These are phyloP conservation scores for Mycosphaerella sp. DNA, from an alignment of 2,329 filamentous ascomycete species.

Conservation along the genomic window DNA sequence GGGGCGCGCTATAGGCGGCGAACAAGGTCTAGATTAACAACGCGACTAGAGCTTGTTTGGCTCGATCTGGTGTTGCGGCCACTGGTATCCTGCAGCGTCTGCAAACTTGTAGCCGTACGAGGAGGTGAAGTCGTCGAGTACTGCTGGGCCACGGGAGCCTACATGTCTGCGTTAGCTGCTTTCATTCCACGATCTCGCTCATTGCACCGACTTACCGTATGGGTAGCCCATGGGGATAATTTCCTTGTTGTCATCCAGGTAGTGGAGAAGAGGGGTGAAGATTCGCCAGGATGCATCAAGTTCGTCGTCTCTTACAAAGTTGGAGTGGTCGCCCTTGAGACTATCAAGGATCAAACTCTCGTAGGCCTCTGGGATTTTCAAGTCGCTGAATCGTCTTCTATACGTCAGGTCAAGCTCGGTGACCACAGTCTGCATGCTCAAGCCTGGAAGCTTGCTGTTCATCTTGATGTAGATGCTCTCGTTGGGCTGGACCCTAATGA, in stretches of 20 bases:
- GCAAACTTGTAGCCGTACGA: slow-evolving; percentile 99
- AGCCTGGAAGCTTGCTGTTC: slow-evolving; percentile 97
- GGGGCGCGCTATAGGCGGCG: background rate
- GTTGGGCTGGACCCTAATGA: slow-evolving; percentile 98
- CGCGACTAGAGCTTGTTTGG: slow-evolving; percentile 67
- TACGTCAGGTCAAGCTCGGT: slow-evolving; percentile 98
- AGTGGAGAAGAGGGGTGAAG: slow-evolving; percentile 94
- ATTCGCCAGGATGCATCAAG: slow-evolving; percentile 97
- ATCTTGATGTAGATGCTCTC: slow-evolving; percentile 99
- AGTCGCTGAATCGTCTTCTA: slow-evolving; percentile 93
- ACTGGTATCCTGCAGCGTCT: slow-evolving; percentile 91
- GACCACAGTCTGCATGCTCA: slow-evolving; percentile 99
- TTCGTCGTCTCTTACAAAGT: slow-evolving; percentile 97
- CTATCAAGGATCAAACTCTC: slow-evolving; percentile 96
- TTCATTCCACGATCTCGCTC: background rate
- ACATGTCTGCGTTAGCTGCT: slow-evolving; percentile 18
- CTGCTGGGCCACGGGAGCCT: slow-evolving; percentile 94
- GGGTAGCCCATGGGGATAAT: slow-evolving; percentile 99
- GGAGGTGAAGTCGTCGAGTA: slow-evolving; percentile 95
- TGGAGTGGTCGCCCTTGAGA: slow-evolving; percentile 98
- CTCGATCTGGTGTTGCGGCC: slow-evolving; percentile 67
- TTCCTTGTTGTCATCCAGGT: slow-evolving; percentile 98
- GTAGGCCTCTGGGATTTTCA: slow-evolving; percentile 99
- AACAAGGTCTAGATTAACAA: background rate
- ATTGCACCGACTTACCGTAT: slow-evolving; percentile 63